These are phyloP conservation scores for Ogataea nitratoaversa DNA, from an alignment of 805 yeast genomes.

Conservation along the genomic window DNA sequence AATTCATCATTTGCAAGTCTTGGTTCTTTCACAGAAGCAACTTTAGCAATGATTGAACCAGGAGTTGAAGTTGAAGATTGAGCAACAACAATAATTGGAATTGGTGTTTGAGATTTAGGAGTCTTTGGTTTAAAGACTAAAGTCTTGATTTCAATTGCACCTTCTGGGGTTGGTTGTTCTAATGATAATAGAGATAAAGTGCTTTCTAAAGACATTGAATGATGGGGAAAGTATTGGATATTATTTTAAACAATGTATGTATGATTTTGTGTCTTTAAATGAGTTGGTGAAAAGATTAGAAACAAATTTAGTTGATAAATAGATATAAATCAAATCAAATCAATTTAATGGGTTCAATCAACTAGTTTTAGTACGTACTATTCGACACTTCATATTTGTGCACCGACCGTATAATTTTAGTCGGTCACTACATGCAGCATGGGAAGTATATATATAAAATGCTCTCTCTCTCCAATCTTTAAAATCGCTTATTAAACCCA, in stretches of 20 bases:
- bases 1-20: conserved; percentile 83
- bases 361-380: too few relatives aligned
- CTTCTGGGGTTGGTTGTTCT: conserved; percentile 47
- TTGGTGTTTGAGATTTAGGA: conserved; percentile 71
- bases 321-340: too few relatives aligned
- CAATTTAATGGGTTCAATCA: too few relatives aligned
- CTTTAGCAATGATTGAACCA: conserved; percentile 55
- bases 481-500: too few relatives aligned
- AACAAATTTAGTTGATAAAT: too few relatives aligned
- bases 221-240: not conserved
- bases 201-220: conserved; percentile 62
- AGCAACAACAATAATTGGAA: conserved; percentile 80
- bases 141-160: conserved; percentile 59
- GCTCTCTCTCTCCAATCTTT: too few relatives aligned
- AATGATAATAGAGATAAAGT: conserved; percentile 64
- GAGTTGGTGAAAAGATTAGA: not conserved
- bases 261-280: not conserved
- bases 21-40: conserved; percentile 75
- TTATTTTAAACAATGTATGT: not conserved
- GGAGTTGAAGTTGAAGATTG: conserved; percentile 69
- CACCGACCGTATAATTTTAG: too few relatives aligned
- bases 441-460: too few relatives aligned
- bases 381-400: too few relatives aligned
- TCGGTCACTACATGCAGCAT: too few relatives aligned
- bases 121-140: conserved; percentile 90